Conservation (phyloP, 2,329 filamentous ascomycete genomes). For the Neonectria ditissima region DNA sequence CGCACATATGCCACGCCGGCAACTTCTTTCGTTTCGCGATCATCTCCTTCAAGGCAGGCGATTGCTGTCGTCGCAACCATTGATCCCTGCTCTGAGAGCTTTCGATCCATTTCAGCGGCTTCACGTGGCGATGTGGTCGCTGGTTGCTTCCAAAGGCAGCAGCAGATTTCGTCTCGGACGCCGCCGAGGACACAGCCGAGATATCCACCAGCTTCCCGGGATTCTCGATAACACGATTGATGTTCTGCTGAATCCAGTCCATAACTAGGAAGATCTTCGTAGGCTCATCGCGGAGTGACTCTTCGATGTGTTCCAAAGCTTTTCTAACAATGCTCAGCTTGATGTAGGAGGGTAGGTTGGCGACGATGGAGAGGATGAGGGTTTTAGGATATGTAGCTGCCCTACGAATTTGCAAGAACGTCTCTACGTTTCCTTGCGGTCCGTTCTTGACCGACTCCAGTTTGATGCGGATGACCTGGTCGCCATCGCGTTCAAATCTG, state of each 20-base stretch:
- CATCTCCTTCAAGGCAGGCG: constrained; percentile 78
- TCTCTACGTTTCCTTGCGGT: constrained; percentile 62
- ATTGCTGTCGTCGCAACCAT: constrained; percentile 77
- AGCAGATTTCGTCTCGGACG: constrained; percentile 62
- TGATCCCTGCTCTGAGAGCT: constrained; percentile 71
- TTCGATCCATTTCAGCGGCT: constrained; percentile 72
- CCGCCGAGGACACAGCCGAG: constrained; percentile 78
- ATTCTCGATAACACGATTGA: constrained; percentile 83
- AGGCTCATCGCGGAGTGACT: constrained; percentile 81
- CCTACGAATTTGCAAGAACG: constrained; percentile 74
- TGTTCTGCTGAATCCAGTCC: constrained; percentile 90
- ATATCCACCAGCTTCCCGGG: constrained; percentile 89
- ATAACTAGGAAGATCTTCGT: constrained; percentile 90
- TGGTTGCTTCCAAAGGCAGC: constrained; percentile 45
- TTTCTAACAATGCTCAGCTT: constrained; percentile 88
- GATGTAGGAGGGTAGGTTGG: constrained; percentile 88
- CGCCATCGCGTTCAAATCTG: constrained; percentile 70
- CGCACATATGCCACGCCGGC: constrained; percentile 88
- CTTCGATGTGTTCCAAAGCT: constrained; percentile 76
- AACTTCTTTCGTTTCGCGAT: constrained; percentile 76
- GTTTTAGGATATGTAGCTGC: constrained; percentile 79
- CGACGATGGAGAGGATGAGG: constrained; percentile 76
- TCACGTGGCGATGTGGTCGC: constrained; percentile 60
- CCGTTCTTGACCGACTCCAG: constrained; percentile 69
- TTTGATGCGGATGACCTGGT: constrained; percentile 76